Evolutionary conservation across 306 rosid species (phyloP).

Genomic region (Sindora glabra): DNA sequence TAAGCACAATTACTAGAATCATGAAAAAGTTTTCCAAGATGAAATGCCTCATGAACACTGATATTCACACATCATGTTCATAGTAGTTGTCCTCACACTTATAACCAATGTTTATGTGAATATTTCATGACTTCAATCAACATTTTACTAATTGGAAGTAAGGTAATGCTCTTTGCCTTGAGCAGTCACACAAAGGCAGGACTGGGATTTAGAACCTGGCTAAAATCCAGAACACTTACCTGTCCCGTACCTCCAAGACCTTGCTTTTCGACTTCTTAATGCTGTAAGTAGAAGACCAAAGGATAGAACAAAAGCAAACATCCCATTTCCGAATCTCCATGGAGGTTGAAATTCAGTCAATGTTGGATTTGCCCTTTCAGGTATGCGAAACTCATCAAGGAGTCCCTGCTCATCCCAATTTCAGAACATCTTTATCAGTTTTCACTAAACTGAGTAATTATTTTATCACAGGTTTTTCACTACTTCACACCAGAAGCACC

Average conservation of each 20-base stretch:
- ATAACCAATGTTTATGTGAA: neutral
- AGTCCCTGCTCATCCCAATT: slow-evolving; percentile 50
- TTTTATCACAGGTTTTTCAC: neutral
- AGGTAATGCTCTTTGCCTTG: neutral
- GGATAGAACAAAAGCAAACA: slow-evolving; percentile 73
- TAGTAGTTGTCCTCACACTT: neutral
- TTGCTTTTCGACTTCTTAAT: slow-evolving; percentile 65
- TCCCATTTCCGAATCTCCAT: slow-evolving; percentile 85
- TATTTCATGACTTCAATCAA: neutral
- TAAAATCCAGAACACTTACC: slow-evolving; percentile 30
- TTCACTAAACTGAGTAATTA: neutral
- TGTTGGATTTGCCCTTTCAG: slow-evolving; percentile 46
- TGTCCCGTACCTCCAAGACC: slow-evolving; percentile 74
- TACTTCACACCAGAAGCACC: neutral
- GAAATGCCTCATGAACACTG: neutral
- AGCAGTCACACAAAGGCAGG: neutral
- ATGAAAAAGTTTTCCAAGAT: neutral
- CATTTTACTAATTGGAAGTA: neutral
- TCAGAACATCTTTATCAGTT: neutral
- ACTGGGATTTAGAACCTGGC: neutral
- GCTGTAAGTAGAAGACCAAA: slow-evolving; percentile 73
- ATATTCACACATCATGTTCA: neutral
- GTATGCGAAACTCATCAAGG: slow-evolving; percentile 47
- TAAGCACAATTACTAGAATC: neutral
- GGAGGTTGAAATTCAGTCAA: slow-evolving; percentile 55